Base-by-base conservation (phyloP, 768 basidiomycete genomes). In the Leucosporidium scottii region DNA sequence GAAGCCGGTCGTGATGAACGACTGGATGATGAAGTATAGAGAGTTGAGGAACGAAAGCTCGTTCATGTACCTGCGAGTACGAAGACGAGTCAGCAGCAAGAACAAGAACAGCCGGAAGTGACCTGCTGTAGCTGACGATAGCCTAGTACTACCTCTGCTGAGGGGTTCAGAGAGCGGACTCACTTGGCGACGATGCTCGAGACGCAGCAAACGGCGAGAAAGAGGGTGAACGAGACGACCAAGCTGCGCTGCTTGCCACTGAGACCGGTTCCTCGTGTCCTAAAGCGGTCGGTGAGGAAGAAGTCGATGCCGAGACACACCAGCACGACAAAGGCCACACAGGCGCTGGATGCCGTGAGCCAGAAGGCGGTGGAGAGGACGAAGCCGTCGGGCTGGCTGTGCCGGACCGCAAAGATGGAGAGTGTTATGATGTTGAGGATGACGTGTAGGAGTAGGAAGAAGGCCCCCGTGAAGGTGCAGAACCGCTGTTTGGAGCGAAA, bases 321-420 rank as follows among this genome's bases (percentile, higher is more conserved):
- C 23, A 62, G 23, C 10, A 59, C 62, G 17, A 18, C 62, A 1
- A 66, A 34, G 0, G 65, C 65, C 58, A 70, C 59, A 31, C 56
- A 62, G 3, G 58, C 47, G 21, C 61, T 60, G 17, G 58, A 61
- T 0, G 55, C 58, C 2, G 69, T 66, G 25, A 70, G 65, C 61
- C 61, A 70, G 30, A 63, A 70, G 1, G 69, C 65, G 10, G 69
- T 70, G 7, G 69, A 70, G 9, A 70, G 62, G 23, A 49, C 30
- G 59, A 50, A 70, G 53, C 69, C 69, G 28, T 57, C 69, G 0
- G 56, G 64, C 3, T 50, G 20, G 6, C 62, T 48, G 10, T 55
- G 28, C 18, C 49, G 36, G 28, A 51, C 5, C 9, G 39, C 69
- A 23, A 70, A 70, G 48, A 66, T 34, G 47, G 58, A 36, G 23